These are phyloP conservation scores for Leccinum laetum DNA, from an alignment of 1,284 basidiomycete species.

Conservation along the genomic window DNA sequence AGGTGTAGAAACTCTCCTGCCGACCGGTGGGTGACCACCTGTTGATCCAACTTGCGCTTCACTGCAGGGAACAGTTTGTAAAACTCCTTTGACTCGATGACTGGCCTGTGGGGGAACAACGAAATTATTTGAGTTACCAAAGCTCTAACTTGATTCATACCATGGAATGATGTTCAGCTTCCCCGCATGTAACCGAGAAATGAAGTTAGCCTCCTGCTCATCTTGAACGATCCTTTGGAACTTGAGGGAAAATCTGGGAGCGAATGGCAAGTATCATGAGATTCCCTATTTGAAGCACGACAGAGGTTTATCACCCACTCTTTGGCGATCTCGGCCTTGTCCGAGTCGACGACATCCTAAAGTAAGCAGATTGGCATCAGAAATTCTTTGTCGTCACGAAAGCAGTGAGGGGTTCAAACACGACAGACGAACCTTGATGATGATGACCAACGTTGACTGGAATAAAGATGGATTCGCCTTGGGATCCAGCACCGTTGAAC, in stretches of 20 bases:
- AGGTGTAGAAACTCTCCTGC: conserved; percentile 57
- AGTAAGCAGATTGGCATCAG: not conserved
- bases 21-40: conserved; percentile 45
- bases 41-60: conserved; percentile 47
- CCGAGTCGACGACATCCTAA: conserved; percentile 60
- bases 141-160: conserved; percentile 9
- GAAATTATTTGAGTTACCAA: no score
- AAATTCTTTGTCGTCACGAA: not conserved
- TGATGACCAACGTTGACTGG: conserved; percentile 57
- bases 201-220: conserved; percentile 63
- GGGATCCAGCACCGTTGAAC: conserved; percentile 58
- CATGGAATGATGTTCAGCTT: conserved; percentile 57
- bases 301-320: conserved; percentile 40
- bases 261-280: not conserved
- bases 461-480: conserved; percentile 57
- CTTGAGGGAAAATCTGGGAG: conserved; percentile 49
- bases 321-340: conserved; percentile 53
- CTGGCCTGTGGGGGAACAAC: conserved; percentile 42
- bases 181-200: conserved; percentile 54
- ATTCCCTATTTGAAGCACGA: not conserved
- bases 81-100: conserved; percentile 61
- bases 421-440: conserved; percentile 50
- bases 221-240: conserved; percentile 57
- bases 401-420: fast-evolving
- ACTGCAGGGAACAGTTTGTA: conserved; percentile 51